Evolutionary conservation across 1,284 basidiomycete species (phyloP).

Genomic region (Ustilago crameri): DNA sequence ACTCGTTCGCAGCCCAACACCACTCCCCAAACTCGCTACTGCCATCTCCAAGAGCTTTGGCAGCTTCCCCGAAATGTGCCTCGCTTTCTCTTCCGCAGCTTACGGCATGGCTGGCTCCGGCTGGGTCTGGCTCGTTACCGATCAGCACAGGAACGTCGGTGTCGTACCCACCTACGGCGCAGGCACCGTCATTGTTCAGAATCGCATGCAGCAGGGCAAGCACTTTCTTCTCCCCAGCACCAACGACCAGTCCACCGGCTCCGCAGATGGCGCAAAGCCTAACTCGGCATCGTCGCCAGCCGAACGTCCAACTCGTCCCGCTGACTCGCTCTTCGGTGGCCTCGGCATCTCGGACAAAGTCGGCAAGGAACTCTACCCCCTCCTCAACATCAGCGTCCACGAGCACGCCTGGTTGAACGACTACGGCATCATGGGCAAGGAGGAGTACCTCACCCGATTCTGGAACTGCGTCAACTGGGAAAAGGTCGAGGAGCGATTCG

Average conservation of each 20-base stretch:
- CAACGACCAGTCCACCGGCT: slow-evolving; percentile 52
- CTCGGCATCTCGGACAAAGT: slow-evolving; percentile 47
- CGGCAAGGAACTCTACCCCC: slow-evolving; percentile 77
- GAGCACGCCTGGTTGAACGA: slow-evolving; percentile 91
- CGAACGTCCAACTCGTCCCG: slow-evolving; percentile 22
- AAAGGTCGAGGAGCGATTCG: slow-evolving; percentile 54
- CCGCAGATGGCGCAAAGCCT: slow-evolving; percentile 32
- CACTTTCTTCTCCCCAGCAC: slow-evolving; percentile 52
- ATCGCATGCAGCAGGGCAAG: slow-evolving; percentile 53
- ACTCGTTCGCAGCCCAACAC: slow-evolving; percentile 34
- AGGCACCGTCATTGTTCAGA: slow-evolving; percentile 83
- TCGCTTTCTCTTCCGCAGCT: slow-evolving; percentile 79
- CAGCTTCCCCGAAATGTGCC: slow-evolving; percentile 78
- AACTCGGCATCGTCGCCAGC: slow-evolving; percentile 55
- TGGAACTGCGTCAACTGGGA: slow-evolving; percentile 90
- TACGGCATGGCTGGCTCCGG: slow-evolving; percentile 81
- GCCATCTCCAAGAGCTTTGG: slow-evolving; percentile 74
- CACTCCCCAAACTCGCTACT: slow-evolving; percentile 69
- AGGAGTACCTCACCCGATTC: slow-evolving; percentile 87
- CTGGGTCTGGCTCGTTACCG: slow-evolving; percentile 86
- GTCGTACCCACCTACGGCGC: slow-evolving; percentile 87
- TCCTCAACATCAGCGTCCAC: slow-evolving; percentile 86
- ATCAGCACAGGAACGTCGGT: slow-evolving; percentile 75
- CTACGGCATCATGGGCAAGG: slow-evolving; percentile 94
- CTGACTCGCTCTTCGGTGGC: slow-evolving; percentile 34